Evolutionary conservation across 495 filamentous ascomycete genomes (phyloP), one percentile per base, ranked within the genome.

Genomic region (Poronia punctata): DNA sequence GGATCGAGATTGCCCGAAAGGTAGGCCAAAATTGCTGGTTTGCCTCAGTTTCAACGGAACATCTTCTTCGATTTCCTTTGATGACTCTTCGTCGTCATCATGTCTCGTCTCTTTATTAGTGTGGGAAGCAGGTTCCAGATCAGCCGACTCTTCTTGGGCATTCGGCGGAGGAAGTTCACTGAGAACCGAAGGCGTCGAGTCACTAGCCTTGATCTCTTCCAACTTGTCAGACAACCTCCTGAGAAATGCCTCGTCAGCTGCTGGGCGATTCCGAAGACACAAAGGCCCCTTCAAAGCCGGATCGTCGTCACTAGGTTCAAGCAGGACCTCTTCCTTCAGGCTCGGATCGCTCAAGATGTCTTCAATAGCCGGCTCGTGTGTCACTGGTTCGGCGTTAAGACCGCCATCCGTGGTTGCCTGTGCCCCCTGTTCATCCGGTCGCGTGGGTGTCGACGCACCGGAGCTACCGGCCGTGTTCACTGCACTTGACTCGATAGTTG

Each of bases 11-110:
- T 56, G 44, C 4, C 56, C 56, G 7, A 56, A 38, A 35, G 56
- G 56, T 22, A 38, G 44, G 14, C 79, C 79, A 62, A 83, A 83
- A 54, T 83, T 83, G 33, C 61, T 75, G n/a, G 70, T 69, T 11
- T 60, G 61, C 40, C 67, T 80, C 46, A 83, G 61, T 54, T 71
- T 79, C 26, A 81, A 57, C 25, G 74, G 71, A 16, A 79, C 66
- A 10, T 78, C 75, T 22, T 57, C 56, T 35, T 68, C 66, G n/a
- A 71, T 64, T 4, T 57, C 62, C 21, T 59, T 58, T 34, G 49
- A 42, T 28, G 27, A 7, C 20, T 54, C 49, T 3, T 50, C 45
- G 7, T 6, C 11, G 23, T 22, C 23, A 30, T 60, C 43, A 2
- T 45, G 45, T 25, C 54, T 50, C 7, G 29, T 22, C 4, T 46